These are phyloP conservation scores for Brassica incana DNA, from an alignment of 345 rosid species.

Conservation along the genomic window DNA sequence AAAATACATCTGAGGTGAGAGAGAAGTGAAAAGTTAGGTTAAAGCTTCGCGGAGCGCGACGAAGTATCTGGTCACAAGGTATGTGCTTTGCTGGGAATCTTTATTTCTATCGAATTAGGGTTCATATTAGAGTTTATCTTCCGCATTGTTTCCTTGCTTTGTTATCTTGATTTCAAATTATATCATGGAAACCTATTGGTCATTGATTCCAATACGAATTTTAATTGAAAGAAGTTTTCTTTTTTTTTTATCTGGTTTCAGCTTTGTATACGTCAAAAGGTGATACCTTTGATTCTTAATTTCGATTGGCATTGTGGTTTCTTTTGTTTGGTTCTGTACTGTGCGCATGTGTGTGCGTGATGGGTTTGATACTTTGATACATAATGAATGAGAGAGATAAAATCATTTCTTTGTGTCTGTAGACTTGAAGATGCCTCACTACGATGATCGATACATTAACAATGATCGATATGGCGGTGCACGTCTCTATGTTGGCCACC, in stretches of 20 bases:
- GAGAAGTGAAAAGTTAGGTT: background rate
- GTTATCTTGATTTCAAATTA: too few species aligned
- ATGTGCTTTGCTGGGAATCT: background rate
- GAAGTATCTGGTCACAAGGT: background rate
- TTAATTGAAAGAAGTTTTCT: too few species aligned
- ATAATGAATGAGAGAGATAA: background rate
- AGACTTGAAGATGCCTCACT: constrained; percentile 50
- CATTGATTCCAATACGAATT: too few species aligned
- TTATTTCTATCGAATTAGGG: background rate
- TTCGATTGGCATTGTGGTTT: background rate
- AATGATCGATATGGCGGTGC: constrained; percentile 13
- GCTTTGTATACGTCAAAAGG: background rate
- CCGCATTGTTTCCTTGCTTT: too few species aligned
- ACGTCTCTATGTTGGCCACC: constrained; percentile 53
- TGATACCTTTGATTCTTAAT: background rate
- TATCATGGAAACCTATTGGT: too few species aligned
- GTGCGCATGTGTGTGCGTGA: background rate
- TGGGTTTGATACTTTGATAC: background rate
- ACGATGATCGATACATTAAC: constrained; percentile 40
- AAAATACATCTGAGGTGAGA: too few species aligned
- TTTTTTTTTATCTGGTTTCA: background rate
- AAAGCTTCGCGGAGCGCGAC: background rate
- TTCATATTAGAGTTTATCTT: background rate
- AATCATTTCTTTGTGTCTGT: background rate
- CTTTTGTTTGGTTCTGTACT: background rate